Conservation (phyloP, 768 basidiomycete genomes). For the Leccinum sublutescens region DNA sequence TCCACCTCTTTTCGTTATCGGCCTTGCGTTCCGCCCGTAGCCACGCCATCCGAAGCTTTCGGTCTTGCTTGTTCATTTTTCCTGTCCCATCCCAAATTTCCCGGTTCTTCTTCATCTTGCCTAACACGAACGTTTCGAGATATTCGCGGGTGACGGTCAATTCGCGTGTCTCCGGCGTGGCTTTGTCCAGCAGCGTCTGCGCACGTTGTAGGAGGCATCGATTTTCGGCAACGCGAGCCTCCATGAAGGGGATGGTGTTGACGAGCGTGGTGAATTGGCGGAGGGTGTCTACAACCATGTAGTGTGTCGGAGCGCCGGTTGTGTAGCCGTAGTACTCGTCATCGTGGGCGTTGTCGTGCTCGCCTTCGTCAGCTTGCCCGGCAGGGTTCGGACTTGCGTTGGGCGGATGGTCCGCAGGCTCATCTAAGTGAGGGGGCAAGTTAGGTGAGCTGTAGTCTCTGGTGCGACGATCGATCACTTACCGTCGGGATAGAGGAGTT, state of each 20-base stretch:
- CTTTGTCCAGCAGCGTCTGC: conserved; percentile 12
- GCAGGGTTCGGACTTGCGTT: not conserved
- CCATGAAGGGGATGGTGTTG: conserved; percentile 20
- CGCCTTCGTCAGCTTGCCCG: conserved; percentile 5
- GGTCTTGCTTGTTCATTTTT: conserved; percentile 18
- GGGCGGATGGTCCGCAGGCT: conserved; percentile 5
- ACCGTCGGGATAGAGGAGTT: conserved; percentile 15
- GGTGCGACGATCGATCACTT: not conserved
- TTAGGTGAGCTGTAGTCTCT: not conserved
- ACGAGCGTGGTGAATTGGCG: conserved; percentile 26
- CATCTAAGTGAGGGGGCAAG: conserved; percentile 4
- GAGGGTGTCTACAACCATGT: conserved; percentile 30
- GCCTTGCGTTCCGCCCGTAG: conserved; percentile 22
- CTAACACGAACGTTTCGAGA: conserved; percentile 25
- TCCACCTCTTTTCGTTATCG: conserved; percentile 20
- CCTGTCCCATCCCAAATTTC: conserved; percentile 35
- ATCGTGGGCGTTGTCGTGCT: not conserved
- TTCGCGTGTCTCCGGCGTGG: conserved; percentile 20
- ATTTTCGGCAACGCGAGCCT: conserved; percentile 20
- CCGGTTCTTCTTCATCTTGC: conserved; percentile 29
- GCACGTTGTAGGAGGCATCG: conserved; percentile 19
- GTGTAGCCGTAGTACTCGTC: not conserved
- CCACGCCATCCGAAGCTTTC: conserved; percentile 28
- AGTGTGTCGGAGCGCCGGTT: conserved; percentile 19
- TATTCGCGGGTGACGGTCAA: conserved; percentile 22